These are phyloP conservation scores for Betula pendula DNA, from an alignment of 306 rosid genomes.

Conservation along the genomic window DNA sequence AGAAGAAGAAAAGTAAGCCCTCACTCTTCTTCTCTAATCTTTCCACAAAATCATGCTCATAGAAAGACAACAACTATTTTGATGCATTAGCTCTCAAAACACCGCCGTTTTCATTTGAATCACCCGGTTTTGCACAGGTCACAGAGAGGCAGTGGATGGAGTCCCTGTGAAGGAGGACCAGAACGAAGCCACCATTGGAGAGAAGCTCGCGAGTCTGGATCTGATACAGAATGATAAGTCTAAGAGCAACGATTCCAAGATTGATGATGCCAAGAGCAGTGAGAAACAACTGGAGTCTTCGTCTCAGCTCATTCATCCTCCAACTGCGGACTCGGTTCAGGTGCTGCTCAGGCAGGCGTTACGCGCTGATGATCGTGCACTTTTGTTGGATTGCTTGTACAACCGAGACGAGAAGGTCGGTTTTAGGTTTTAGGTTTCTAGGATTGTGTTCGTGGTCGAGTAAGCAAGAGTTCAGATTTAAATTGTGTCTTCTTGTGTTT, in stretches of 20 bases:
- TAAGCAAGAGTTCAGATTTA: background rate
- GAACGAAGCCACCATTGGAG: conserved; percentile 81
- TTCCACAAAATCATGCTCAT: background rate
- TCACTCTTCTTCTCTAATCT: background rate
- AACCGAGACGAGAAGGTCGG: conserved; percentile 75
- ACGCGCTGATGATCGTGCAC: conserved; percentile 74
- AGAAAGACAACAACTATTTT: too few species aligned
- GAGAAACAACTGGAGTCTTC: conserved; percentile 42
- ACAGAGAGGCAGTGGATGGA: conserved; percentile 49
- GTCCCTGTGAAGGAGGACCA: conserved; percentile 47
- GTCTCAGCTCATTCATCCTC: conserved; percentile 42
- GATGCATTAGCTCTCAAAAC: background rate
- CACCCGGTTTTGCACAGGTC: conserved; percentile 27
- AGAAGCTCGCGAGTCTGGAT: conserved; percentile 67
- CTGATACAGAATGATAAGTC: conserved; percentile 41
- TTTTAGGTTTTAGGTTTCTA: background rate
- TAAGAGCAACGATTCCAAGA: conserved; percentile 26
- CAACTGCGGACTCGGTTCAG: conserved; percentile 77
- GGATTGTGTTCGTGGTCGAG: background rate
- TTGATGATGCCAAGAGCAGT: conserved; percentile 30
- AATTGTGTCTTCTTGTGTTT: too few species aligned
- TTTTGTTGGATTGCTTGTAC: conserved; percentile 72
- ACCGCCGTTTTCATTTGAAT: background rate
- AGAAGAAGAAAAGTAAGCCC: conserved; percentile 1
- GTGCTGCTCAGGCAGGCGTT: conserved; percentile 84